Percentiles rank a stretch among this genome's conserved stretches.
phyloP scores from a whole-genome alignment of 495 filamentous ascomycete species.

The Daldinia caldariorum region DNA sequence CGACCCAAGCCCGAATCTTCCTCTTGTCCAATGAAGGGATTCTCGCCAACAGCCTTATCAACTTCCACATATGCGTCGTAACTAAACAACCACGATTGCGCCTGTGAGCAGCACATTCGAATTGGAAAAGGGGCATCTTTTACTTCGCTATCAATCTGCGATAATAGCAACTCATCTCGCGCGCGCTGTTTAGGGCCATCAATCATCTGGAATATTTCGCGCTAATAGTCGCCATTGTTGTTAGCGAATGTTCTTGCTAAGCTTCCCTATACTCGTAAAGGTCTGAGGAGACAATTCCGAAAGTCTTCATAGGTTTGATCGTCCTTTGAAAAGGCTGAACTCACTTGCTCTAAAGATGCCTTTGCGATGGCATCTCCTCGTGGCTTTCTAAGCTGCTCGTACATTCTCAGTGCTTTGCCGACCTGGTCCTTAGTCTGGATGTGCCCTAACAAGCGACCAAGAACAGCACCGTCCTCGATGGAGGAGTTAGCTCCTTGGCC shows the following conservation, averaged over 20 bases:
- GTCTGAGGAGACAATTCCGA: background rate
- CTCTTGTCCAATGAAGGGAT: slow-evolving; percentile 6
- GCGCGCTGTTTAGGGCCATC: slow-evolving; percentile 63
- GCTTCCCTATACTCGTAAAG: background rate
- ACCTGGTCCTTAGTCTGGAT: slow-evolving; percentile 37
- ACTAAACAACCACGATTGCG: slow-evolving; percentile 64
- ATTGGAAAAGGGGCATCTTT: slow-evolving; percentile 59
- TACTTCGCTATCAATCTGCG: slow-evolving; percentile 51
- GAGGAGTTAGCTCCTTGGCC: slow-evolving; percentile 60
- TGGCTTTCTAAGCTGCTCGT: slow-evolving; percentile 61
- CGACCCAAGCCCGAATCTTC: background rate
- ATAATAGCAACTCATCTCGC: slow-evolving; percentile 57
- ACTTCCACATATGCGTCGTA: slow-evolving; percentile 64
- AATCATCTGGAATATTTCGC: slow-evolving; percentile 65
- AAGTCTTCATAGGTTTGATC: background rate
- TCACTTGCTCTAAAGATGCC: slow-evolving; percentile 61
- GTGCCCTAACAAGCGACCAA: slow-evolving; percentile 53
- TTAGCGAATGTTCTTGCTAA: slow-evolving; percentile 1
- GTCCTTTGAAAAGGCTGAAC: background rate
- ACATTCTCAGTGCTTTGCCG: slow-evolving; percentile 56
- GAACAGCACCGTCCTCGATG: slow-evolving; percentile 58
- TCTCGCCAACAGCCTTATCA: slow-evolving; percentile 50
- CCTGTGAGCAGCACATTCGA: slow-evolving; percentile 63
- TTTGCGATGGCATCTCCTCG: slow-evolving; percentile 59
- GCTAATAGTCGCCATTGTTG: slow-evolving; percentile 40